Evolutionary conservation across 1,284 basidiomycete species (phyloP), one percentile per base, ranked within the genome.

Genomic region (Ustilago vetiveriae): DNA sequence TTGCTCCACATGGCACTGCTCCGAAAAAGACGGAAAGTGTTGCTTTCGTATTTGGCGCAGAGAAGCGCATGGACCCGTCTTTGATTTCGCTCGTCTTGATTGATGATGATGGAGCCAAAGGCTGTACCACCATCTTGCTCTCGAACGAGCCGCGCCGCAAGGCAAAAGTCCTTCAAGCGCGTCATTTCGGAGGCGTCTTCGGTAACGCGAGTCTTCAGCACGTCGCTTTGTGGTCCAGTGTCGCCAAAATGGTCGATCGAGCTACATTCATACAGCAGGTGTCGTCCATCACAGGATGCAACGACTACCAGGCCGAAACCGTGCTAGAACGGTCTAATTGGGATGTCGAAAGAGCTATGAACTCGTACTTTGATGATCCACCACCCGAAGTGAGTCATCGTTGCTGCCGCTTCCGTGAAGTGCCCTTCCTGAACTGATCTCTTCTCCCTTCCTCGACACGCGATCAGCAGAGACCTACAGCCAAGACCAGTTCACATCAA

Each of bases 351-450:
- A 39, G 63, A 14, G 68, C 68, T 2, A 39, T 72, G 30, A 72
- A 72, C 32, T 46, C 63, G 0, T 62, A 55, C 22, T 72, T 67
- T n/a, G 68, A 72, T 27, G 51, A 66, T 40, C 63, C 63, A n/a
- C 66, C 66, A 36, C 66, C 66, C 41, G 51, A 62, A 24, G 67
- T 65, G n/a, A 47, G 67, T 57, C 10, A 14, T 9, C 32, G 13
- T 4, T 2, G n/a, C 0, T 19, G n/a, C 14, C 4, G 5, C n/a
- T 24, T 26, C 13, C 11, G n/a, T 23, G n/a, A 16, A 11, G 32
- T n/a, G 4, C 29, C 6, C 14, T 7, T 14, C 6, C n/a, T 26
- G 29, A 19, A 32, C 27, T 42, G 43, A 11, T 40, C 41, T 13
- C 35, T 35, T 6, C 32, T 13, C 29, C 22, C 17, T 32, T 33